Base-by-base conservation (phyloP, 2,329 filamentous ascomycete species). In the Phialophora macrospora region DNA sequence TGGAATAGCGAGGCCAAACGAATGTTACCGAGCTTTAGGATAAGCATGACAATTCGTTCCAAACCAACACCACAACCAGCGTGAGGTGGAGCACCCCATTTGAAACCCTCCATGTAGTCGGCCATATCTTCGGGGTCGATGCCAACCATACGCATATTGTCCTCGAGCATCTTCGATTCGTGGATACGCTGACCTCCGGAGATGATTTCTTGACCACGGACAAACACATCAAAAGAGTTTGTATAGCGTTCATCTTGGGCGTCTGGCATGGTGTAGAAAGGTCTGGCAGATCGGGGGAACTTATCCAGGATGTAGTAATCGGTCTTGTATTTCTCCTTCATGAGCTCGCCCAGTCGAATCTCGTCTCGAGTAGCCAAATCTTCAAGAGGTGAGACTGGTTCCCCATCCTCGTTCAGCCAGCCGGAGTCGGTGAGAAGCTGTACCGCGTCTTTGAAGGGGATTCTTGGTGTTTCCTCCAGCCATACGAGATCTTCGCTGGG, bases 261-360 rank as follows among this genome's bases (percentile, higher is more conserved):
- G 68, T 96, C 91, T 30, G 89, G 89, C 85, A 96, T 93, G 1
- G 93, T 92, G 75, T 97, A 97, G 79, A 97, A 97, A 0, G 93
- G 93, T 51, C 93, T 87, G 2, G 91, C 93, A 6, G 87, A 89
- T 24, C 87, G 82, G 0, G 93, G 93, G 81, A 97, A 97, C 75
- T 96, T 96, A 83, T 97, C 93, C 48, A 97, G 84, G 68, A 97
- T 90, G 78, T 95, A 97, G 80, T 96, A 97, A 73, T 97, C 93
- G 0, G 93, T 96, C 62, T 87, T 83, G 74, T 90, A 95, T 79
- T 93, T 93, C 75, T 96, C 87, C 79, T 91, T 94, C 73, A 97
- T 87, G 17, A 97, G 81, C 74, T 91, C 83, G 9, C 94, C 93
- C 0, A 97, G 85, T 14, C 91, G 88, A 26, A 96, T 93, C 79